These are phyloP conservation scores for Fusarium mundagurra DNA, from an alignment of 2,329 filamentous ascomycete species.

Conservation along the genomic window DNA sequence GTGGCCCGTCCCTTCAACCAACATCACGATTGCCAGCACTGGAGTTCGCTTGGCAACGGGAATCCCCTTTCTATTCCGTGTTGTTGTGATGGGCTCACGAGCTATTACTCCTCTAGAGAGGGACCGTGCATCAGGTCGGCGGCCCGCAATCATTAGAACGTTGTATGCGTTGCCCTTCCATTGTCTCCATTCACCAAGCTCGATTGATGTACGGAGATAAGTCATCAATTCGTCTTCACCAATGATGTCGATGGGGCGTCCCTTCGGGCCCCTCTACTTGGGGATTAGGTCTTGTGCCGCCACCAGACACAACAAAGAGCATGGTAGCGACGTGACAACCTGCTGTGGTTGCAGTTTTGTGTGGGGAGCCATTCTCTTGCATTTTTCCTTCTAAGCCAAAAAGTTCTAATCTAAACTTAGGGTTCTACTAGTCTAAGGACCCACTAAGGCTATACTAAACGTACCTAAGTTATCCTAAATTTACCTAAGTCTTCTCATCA, in stretches of 20 bases:
- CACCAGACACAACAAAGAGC: not conserved
- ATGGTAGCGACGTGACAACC: rapidly evolving
- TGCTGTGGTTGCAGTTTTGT: not conserved
- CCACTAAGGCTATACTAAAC: not conserved
- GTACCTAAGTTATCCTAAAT: not conserved
- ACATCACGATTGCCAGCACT: not conserved
- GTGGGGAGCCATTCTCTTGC: not conserved
- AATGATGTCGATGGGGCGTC: not conserved
- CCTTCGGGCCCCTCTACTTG: rapidly evolving
- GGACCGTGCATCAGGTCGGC: not conserved
- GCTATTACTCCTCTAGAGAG: not conserved
- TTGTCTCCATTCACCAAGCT: rapidly evolving
- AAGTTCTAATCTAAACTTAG: not conserved
- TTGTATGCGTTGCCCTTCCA: too few relatives aligned
- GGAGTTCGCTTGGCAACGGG: not conserved
- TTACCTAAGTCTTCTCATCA: not conserved
- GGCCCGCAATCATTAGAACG: not conserved
- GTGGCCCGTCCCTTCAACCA: rapidly evolving
- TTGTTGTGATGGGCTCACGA: not conserved
- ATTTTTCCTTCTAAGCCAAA: not conserved
- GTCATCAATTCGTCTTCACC: not conserved
- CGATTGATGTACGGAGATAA: not conserved
- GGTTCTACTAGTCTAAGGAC: not conserved
- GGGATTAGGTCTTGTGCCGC: not conserved
- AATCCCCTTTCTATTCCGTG: not conserved